phyloP scores from a whole-genome alignment of 768 basidiomycete species.

The Cystofilobasidium macerans region DNA sequence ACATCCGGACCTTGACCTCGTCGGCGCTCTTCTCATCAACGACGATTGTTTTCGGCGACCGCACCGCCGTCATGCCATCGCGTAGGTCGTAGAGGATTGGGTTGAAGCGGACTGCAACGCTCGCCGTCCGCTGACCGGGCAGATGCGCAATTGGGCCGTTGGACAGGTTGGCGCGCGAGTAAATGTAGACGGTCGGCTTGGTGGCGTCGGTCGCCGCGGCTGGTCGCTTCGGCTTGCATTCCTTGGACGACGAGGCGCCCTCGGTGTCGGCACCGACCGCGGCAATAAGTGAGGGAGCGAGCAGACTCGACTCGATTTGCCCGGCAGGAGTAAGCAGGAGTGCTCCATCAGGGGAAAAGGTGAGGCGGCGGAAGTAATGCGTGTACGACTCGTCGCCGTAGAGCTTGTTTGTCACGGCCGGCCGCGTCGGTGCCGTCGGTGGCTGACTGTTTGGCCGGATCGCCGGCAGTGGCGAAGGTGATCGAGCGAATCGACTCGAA shows the following conservation, averaged over 20 bases:
- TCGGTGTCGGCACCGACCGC: not conserved
- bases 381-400: slow-evolving; percentile 93
- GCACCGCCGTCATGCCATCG: slow-evolving; percentile 42
- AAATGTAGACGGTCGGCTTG: slow-evolving; percentile 72
- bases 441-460: slow-evolving; percentile 21
- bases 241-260: not conserved
- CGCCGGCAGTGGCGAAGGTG: slow-evolving; percentile 30
- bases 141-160: slow-evolving; percentile 85
- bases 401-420: slow-evolving; percentile 43
- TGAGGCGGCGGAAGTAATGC: slow-evolving; percentile 87
- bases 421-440: slow-evolving; percentile 1
- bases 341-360: slow-evolving; percentile 90
- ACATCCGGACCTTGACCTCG: slow-evolving; percentile 46
- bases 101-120: slow-evolving; percentile 85
- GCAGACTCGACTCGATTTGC: slow-evolving; percentile 76
- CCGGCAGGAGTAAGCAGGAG: slow-evolving; percentile 90
- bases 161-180: slow-evolving; percentile 87
- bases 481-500: slow-evolving; percentile 28
- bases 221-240: not conserved
- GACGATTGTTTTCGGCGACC: slow-evolving; percentile 46
- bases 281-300: slow-evolving; percentile 38
- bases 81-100: slow-evolving; percentile 88
- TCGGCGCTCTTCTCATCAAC: slow-evolving; percentile 56
- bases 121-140: slow-evolving; percentile 91
- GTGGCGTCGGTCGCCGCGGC: slow-evolving; percentile 35